Percentiles rank a stretch among this genome's conserved stretches.
phyloP scores from a whole-genome alignment of 306 rosid genomes.

The Dryas alaskensis region DNA sequence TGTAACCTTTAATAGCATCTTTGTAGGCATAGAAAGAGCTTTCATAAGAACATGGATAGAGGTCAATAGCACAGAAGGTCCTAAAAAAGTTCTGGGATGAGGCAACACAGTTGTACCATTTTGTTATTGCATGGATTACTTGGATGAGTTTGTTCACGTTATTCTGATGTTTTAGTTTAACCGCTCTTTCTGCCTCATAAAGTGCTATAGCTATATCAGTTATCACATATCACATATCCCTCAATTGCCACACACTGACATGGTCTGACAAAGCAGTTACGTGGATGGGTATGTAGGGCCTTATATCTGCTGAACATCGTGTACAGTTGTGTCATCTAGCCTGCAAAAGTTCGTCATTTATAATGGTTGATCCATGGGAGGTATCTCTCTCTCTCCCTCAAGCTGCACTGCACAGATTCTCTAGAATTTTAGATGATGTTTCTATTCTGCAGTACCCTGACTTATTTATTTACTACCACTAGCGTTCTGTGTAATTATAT shows the following conservation, averaged over 20 bases:
- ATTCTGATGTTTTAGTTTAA: not conserved
- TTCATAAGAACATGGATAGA: not conserved
- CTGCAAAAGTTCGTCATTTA: conserved; percentile 67
- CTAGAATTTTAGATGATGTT: conserved; percentile 8
- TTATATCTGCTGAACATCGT: conserved; percentile 74
- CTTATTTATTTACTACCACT: not conserved
- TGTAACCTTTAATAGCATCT: conserved; percentile 10
- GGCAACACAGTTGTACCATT: not conserved
- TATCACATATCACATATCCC: not conserved
- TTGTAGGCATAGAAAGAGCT: conserved; percentile 4
- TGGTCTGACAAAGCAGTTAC: conserved; percentile 17
- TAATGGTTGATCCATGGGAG: conserved; percentile 99
- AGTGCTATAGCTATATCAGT: not conserved
- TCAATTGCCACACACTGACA: conserved; percentile 2
- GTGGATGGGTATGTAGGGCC: conserved; percentile 43
- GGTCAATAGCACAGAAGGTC: not conserved
- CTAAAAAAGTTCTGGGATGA: not conserved
- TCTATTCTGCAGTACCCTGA: not conserved
- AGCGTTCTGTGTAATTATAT: conserved; percentile 7
- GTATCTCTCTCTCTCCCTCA: conserved; percentile 32
- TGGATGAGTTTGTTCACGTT: not conserved
- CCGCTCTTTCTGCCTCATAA: not conserved
- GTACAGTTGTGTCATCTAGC: conserved; percentile 62
- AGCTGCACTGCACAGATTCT: not conserved
- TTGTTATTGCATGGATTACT: not conserved